Evolutionary conservation across 768 basidiomycete genomes (phyloP), one percentile per base, ranked within the genome.

Genomic region (Serendipita sp.): DNA sequence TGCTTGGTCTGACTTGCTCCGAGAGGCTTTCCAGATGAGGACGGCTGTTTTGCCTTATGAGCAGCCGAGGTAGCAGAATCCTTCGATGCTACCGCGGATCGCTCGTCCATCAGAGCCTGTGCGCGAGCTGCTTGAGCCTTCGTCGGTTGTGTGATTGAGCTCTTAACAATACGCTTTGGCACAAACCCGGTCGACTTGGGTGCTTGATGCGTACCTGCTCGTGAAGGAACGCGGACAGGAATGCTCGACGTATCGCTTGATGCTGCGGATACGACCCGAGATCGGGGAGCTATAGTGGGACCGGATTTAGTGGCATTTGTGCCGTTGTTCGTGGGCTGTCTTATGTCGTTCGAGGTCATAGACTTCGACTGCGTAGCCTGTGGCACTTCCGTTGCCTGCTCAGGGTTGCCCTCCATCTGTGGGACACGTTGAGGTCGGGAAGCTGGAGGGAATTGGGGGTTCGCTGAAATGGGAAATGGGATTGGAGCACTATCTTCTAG

Each of bases 61-160:
- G 45, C 45, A 48, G 45, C 17, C 45, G 26, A 20, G 7, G 45
- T 9, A 20, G n/a, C 5, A 9, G 20, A 5, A 50, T 7, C 45
- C 26, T 50, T 50, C 9, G 45, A 20, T 9, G 45, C 45, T n/a
- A 17, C 17, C 45, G 45, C 45, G 7, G 45, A 50, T 5, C 26
- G n/a, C 31, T 58, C 53, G 9, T 58, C 31, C 53, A 24, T 58
- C 1, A 58, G 11, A 28, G n/a, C 53, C 28, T 58, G 53, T 17
- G 53, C 53, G 7, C 53, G 53, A 24, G 53, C 53, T 22, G 24
- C 53, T 58, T 58, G 53, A 7, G 53, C 16, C n/a, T 58, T 58
- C 31, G 53, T 58, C 7, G 53, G 53, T n/a, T 58, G 53, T 3
- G 53, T 58, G 31, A 58, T 58, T 11, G 53, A 58, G 17, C n/a